Evolutionary conservation across 176 grass and related monocot species (phyloP).

Genomic region (Urochloa ruziziensis): DNA sequence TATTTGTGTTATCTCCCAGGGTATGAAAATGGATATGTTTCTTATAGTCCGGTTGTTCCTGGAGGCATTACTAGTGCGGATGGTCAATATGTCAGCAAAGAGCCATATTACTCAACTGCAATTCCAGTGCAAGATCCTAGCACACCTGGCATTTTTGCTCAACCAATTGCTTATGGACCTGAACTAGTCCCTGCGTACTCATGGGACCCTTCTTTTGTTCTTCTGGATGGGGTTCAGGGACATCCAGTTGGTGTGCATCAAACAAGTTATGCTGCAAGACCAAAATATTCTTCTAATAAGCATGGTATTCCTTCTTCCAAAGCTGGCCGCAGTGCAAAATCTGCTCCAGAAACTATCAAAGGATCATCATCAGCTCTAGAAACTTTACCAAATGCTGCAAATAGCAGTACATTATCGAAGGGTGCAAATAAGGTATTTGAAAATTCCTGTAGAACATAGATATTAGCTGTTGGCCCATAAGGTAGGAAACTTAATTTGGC

Average conservation of each 20-base stretch:
- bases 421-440: conserved; percentile 66
- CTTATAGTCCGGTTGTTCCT: conserved; percentile 40
- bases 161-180: conserved; percentile 57
- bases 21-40: conserved; percentile 65
- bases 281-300: conserved; percentile 46
- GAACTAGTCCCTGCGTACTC: conserved; percentile 62
- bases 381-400: conserved; percentile 14
- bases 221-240: conserved; percentile 64
- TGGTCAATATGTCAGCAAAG: conserved; percentile 65
- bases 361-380: conserved; percentile 60
- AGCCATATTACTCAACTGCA: conserved; percentile 52
- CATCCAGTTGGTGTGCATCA: conserved; percentile 47
- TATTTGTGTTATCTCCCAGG: conserved; percentile 66
- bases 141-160: conserved; percentile 48
- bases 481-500: conserved; percentile 29
- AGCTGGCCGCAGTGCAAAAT: conserved; percentile 40
- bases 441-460: conserved; percentile 22
- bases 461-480: conserved; percentile 4
- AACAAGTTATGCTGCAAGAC: conserved; percentile 50
- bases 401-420: conserved; percentile 41
- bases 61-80: conserved; percentile 53
- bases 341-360: conserved; percentile 38
- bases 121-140: conserved; percentile 42
- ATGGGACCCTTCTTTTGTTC: conserved; percentile 69
- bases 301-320: conserved; percentile 43